A percentile compares a stretch with the other conserved stretches of the same genome.
Evolutionary conservation across 371 early-diverging fungal genomes (phyloP).

Genomic region (Nematocida minor): DNA sequence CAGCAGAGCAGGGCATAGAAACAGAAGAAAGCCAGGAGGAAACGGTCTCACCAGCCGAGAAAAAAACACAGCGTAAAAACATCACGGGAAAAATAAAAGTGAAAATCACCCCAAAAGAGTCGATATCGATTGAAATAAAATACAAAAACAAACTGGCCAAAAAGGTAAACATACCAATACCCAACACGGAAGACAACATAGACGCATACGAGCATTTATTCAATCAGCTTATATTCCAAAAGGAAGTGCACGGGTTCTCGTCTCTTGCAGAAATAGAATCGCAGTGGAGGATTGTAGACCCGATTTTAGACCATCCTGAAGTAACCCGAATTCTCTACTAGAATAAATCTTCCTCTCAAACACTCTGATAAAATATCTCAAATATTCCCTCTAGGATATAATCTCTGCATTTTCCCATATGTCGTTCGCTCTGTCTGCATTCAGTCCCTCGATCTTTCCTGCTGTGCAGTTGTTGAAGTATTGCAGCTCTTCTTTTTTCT

Average conservation of each 20-base stretch:
- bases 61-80: neutral
- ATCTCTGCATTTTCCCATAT: slow-evolving; percentile 19
- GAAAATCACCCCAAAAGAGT: slow-evolving; percentile 44
- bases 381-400: neutral
- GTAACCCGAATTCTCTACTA: slow-evolving; percentile 2
- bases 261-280: slow-evolving; percentile 16
- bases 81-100: slow-evolving; percentile 14
- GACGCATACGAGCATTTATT: slow-evolving; percentile 40
- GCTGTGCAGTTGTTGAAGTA: neutral
- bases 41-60: neutral
- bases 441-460: neutral
- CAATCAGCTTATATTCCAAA: neutral
- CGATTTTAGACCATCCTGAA: neutral
- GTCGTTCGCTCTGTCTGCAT: neutral
- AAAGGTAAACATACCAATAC: slow-evolving; percentile 8
- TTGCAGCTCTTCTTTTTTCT: neutral
- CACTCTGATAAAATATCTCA: neutral
- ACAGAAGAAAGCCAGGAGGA: neutral
- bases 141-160: slow-evolving; percentile 15
- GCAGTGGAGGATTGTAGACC: slow-evolving; percentile 49
- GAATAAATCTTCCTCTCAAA: neutral
- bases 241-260: neutral
- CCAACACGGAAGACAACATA: neutral
- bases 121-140: neutral
- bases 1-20: neutral